Base-by-base conservation (phyloP, 306 rosid species). In the Medicago ruthenica region DNA sequence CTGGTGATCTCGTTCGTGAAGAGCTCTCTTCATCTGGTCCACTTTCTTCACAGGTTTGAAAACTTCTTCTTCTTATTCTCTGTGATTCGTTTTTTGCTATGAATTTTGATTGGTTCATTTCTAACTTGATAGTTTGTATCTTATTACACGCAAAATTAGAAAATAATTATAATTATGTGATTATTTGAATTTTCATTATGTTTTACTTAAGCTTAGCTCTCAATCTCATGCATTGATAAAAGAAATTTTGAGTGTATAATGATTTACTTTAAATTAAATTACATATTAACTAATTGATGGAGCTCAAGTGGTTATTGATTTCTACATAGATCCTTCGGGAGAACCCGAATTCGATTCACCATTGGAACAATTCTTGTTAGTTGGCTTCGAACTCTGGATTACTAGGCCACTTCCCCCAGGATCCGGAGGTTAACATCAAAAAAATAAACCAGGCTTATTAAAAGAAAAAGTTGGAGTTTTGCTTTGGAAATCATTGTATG, bases 1-100 rank as follows among this genome's bases (percentile, higher is more conserved):
- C 97, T 21, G 97, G 97, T 14, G 97, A 95, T 87, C 99, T 95
- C 68, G 93, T 95, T 70, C 95, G 98, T 11, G 89, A 90, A 71
- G 97, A 95, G 77, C 98, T 95, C 77, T 85, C 96, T 4, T 87
- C 97, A 60, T 86, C 96, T 4, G 86, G 89, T 37, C 88, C 97
- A 15, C 90, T 95, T 31, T 89, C 98, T 75, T 72, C 84, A 3
- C 83, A 87, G 93, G 93, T 92, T 62, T 61, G 15, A 34, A 34
- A 34, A 34, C 31, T 4, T 67, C 27, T 8, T 16, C 13, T 15
- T 45, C 77, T 71, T 57, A 36, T 10, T 39, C 8, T 75, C 0
- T 7, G 7, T 41, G 59, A 18, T 61, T 12, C 34, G 41, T 39
- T 27, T 16, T 82, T 66, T 15, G 6, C 20, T 62, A 69, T 67